Conservation (phyloP, 1,284 basidiomycete species). For the Inonotus hispidus region DNA sequence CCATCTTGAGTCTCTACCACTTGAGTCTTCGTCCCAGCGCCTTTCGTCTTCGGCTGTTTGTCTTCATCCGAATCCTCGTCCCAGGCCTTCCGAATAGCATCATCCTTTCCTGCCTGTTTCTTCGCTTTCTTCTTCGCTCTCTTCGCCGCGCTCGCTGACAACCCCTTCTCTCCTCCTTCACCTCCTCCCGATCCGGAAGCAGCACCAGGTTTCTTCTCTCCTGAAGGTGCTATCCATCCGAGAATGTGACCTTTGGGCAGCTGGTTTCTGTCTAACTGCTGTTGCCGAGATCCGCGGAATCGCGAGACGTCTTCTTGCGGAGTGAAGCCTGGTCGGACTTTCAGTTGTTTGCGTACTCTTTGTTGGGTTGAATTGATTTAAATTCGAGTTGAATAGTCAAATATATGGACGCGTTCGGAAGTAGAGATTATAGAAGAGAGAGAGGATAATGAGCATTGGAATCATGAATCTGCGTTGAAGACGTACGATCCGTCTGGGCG, state of each 20-base stretch:
- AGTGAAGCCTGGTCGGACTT: conserved; percentile 89
- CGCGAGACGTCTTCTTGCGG: conserved; percentile 89
- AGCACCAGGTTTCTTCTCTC: too few relatives aligned
- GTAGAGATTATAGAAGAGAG: not conserved
- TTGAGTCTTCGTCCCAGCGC: conserved; percentile 4
- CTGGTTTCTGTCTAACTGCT: conserved; percentile 56
- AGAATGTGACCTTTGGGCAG: conserved; percentile 73
- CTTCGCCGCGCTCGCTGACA: conserved; percentile 37
- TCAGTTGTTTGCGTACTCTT: conserved; percentile 85
- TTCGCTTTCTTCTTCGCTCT: conserved; percentile 78
- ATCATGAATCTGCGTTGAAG: not conserved
- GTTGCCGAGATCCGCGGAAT: conserved; percentile 75
- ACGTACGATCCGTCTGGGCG: conserved; percentile 88
- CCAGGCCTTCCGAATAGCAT: conserved; percentile 62
- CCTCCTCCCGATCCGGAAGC: not conserved
- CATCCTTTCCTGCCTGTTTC: conserved; percentile 54
- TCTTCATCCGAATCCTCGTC: conserved; percentile 63
- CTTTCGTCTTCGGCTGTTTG: conserved; percentile 25
- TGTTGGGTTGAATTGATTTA: not conserved
- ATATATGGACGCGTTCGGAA: conserved; percentile 5
- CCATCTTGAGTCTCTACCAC: not conserved
- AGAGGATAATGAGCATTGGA: not conserved
- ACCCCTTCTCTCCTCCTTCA: conserved; percentile 27
- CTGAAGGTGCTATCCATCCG: conserved; percentile 67
- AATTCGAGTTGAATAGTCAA: conserved; percentile 2